phyloP scores from a whole-genome alignment of 495 filamentous ascomycete genomes.

The Hamigera avellanea region DNA sequence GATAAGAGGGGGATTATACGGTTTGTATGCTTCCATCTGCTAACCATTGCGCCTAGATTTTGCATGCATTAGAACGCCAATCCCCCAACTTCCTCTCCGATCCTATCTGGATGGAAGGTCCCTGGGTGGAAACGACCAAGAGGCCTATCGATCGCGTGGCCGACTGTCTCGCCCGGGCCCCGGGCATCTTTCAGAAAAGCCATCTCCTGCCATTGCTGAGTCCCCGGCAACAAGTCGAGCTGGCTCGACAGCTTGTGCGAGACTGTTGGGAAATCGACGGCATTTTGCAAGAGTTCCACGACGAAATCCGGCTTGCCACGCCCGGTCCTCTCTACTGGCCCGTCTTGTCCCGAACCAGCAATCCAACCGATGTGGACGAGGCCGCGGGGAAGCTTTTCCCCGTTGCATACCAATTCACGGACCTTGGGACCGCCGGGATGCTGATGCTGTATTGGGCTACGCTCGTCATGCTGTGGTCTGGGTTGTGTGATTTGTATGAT shows the following conservation, averaged over 20 bases:
- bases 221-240: slow-evolving; percentile 2
- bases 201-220: slow-evolving; percentile 4
- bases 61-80: slow-evolving; percentile 7
- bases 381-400: slow-evolving; percentile 13
- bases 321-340: slow-evolving; percentile 18
- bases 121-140: slow-evolving; percentile 15
- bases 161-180: slow-evolving; percentile 15
- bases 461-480: slow-evolving; percentile 13
- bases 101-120: slow-evolving; percentile 15
- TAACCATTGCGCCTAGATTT: slow-evolving; percentile 3
- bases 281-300: slow-evolving; percentile 11
- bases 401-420: slow-evolving; percentile 16
- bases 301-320: slow-evolving; percentile 8
- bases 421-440: slow-evolving; percentile 13
- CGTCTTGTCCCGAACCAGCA: slow-evolving; percentile 9
- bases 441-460: slow-evolving; percentile 24
- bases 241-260: slow-evolving; percentile 4
- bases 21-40: too few species aligned
- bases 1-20: too few species aligned
- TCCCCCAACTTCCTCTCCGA: slow-evolving; percentile 15
- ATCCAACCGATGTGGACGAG: background rate
- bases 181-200: slow-evolving; percentile 11
- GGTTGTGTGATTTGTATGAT: slow-evolving; percentile 11
- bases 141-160: slow-evolving; percentile 11
- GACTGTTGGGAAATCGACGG: slow-evolving; percentile 18